Evolutionary conservation across 345 rosid genomes (phyloP), one percentile per base, ranked within the genome.

Genomic region (Syzygium grande): DNA sequence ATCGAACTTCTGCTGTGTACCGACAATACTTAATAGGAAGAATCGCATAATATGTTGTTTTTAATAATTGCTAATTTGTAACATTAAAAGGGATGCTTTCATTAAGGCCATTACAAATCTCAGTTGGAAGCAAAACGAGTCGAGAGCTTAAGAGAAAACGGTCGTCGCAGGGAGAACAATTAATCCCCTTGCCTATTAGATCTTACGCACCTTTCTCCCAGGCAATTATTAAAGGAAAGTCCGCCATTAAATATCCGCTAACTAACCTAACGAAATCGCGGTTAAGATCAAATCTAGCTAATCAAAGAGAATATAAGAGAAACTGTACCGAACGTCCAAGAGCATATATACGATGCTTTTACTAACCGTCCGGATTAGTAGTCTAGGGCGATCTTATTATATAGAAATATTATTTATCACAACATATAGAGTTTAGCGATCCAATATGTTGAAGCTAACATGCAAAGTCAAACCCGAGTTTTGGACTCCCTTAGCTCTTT

Each of bases 251-350:
- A 73, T 9, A 38, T 73, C 4, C 0, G 2, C 6, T 58, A 25
- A 25, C 14, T 38, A 25, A 19, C 0, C 14, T 38, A 25, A 19
- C 0, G 0, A 68, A 30, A 68, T 30, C 5, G 30, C 0, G 12
- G 9, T 2, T 2, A 1, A 68, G 17, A 68, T 68, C 3, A 1
- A 68, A 68, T 30, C 1, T 30, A 30, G 0, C 2, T 30, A 0
- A 34, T 5, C 0, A 22, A 73, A 21, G 15, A 38, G 1, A 38
- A 34, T 9, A 73, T 73, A 19, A 73, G 3, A 6, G 22, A 73
- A 73, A 38, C 5, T 10, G 0, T 38, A 19, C 1, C 0, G 7
- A 38, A 21, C 1, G 0, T n/a, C 12, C 1, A 0, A n/a, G 15
- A 65, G 12, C 6, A 14, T 13, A 8, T 29, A 63, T 0, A 6